phyloP scores from a whole-genome alignment of 345 rosid genomes.

The Camelina hispida region DNA sequence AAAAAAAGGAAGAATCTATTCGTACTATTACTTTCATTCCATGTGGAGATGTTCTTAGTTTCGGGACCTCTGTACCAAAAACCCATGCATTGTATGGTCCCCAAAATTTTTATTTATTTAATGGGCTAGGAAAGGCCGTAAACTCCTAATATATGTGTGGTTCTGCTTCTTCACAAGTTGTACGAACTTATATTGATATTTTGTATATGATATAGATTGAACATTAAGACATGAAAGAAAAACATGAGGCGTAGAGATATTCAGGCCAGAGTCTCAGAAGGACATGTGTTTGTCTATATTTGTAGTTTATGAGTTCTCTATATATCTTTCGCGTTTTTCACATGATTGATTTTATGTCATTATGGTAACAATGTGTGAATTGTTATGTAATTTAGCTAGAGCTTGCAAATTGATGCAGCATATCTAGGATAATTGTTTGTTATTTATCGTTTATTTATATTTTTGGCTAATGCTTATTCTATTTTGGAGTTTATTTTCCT shows the following conservation, averaged over 20 bases:
- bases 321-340: no score
- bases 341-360: no score
- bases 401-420: no score
- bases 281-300: background rate
- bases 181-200: background rate
- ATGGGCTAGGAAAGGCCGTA: slow-evolving; percentile 1
- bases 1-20: background rate
- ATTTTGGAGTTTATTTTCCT: no score
- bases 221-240: background rate
- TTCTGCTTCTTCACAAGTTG: slow-evolving; percentile 7
- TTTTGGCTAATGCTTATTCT: no score
- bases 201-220: background rate
- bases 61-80: background rate
- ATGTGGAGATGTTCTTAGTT: slow-evolving; percentile 26
- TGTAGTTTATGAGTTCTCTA: no score
- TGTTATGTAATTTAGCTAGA: no score
- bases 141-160: slow-evolving; percentile 2
- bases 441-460: no score
- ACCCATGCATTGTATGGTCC: slow-evolving; percentile 6
- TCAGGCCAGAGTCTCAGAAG: background rate
- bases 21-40: slow-evolving; percentile 6
- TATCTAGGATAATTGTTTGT: no score
- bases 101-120: background rate
- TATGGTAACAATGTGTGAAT: no score
- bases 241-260: background rate